Conservation (phyloP, 768 basidiomycete genomes). For the Podaxis rugospora region DNA sequence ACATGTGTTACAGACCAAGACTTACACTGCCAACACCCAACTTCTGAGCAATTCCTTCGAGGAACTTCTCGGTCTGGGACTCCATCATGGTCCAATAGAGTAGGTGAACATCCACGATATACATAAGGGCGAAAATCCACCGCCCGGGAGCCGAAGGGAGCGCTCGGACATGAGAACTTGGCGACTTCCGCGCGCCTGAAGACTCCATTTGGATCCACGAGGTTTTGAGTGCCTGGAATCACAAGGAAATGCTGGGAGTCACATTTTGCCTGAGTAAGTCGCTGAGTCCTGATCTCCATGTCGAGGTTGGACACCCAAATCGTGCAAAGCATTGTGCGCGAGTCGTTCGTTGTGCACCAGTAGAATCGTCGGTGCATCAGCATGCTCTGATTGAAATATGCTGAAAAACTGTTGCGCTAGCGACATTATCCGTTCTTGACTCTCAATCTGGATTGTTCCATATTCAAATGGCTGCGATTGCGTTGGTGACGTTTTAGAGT, state of each 20-base stretch:
- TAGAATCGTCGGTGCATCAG: constrained; percentile 33
- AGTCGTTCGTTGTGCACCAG: constrained; percentile 41
- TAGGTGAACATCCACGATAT: constrained; percentile 36
- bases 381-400: not conserved
- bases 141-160: not conserved
- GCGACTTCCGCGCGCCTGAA: not conserved
- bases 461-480: constrained; percentile 23
- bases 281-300: constrained; percentile 37
- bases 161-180: not conserved
- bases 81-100: constrained; percentile 38
- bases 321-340: constrained; percentile 33
- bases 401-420: constrained; percentile 21
- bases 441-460: constrained; percentile 21
- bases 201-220: not conserved
- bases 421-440: constrained; percentile 13
- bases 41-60: constrained; percentile 28
- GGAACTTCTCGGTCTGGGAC: constrained; percentile 12
- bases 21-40: constrained; percentile 39
- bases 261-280: constrained; percentile 23
- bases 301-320: constrained; percentile 37
- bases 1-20: not conserved
- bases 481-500: not conserved
- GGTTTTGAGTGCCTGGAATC: not conserved
- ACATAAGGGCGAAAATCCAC: constrained; percentile 24
- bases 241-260: not conserved